Conservation (phyloP, 306 rosid genomes). For the Begonia fuchsioides region DNA sequence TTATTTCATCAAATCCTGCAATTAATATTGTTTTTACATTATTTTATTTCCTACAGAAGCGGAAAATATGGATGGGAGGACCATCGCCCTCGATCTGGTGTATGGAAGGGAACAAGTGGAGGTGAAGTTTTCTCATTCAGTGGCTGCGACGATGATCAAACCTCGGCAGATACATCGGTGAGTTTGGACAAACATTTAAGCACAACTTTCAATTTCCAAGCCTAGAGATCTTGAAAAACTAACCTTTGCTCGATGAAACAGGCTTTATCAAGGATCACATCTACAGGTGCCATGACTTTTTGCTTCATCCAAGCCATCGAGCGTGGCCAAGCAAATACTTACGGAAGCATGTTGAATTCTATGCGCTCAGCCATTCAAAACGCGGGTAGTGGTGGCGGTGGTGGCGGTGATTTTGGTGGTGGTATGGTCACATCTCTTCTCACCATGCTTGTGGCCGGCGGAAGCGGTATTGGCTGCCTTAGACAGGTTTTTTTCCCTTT, state of each 20-base stretch:
- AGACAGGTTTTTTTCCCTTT: constrained; percentile 32
- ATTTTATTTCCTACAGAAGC: neutral
- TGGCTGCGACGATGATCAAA: constrained; percentile 38
- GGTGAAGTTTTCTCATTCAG: constrained; percentile 40
- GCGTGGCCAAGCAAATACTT: too few species aligned
- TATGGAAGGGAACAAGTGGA: constrained; percentile 38
- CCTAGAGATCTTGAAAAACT: too few species aligned
- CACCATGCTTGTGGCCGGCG: constrained; percentile 58
- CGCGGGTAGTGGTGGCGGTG: constrained; percentile 1
- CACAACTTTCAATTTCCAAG: too few species aligned
- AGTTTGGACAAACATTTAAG: too few species aligned
- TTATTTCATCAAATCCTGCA: too few species aligned
- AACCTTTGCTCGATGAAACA: too few species aligned
- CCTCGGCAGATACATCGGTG: constrained; percentile 35
- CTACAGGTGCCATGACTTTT: too few species aligned
- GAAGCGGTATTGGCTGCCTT: constrained; percentile 44
- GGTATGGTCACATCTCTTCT: constrained; percentile 36
- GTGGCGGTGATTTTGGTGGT: constrained; percentile 18
- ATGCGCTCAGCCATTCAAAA: constrained; percentile 25
- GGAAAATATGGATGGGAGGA: constrained; percentile 37
- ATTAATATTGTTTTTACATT: too few species aligned
- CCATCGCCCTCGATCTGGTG: constrained; percentile 29
- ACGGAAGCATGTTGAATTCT: too few species aligned
- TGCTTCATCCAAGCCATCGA: too few species aligned
- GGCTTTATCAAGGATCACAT: too few species aligned